A percentile compares a stretch with the other conserved stretches of the same genome.
Evolutionary conservation across 306 rosid genomes (phyloP).

Genomic region (Acacia confusa): DNA sequence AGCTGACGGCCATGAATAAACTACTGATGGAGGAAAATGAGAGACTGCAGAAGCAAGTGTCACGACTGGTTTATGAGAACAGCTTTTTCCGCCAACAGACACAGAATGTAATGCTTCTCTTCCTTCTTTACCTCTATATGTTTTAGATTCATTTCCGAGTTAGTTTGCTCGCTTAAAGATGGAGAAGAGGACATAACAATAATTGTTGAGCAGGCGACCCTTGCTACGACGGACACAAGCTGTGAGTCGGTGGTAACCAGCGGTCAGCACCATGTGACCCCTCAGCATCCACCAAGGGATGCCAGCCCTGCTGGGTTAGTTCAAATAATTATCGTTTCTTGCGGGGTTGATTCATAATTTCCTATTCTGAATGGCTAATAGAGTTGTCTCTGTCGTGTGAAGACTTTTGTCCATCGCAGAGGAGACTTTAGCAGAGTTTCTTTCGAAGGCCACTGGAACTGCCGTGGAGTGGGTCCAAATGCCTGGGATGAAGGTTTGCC

Average conservation of each 20-base stretch:
- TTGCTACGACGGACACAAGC: constrained; percentile 90
- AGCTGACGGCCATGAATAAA: constrained; percentile 94
- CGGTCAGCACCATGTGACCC: constrained; percentile 87
- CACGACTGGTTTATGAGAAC: constrained; percentile 90
- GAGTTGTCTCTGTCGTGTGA: constrained; percentile 34
- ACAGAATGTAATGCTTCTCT: constrained; percentile 60
- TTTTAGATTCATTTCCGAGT: background rate
- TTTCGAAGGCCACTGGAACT: constrained; percentile 99
- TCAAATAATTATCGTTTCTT: background rate
- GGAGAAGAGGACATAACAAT: background rate
- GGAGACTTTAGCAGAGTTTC: constrained; percentile 99
- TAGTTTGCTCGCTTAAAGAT: background rate
- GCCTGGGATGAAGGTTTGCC: constrained; percentile 99
- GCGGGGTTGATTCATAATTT: constrained; percentile 22
- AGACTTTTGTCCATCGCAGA: constrained; percentile 99
- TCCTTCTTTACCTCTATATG: background rate
- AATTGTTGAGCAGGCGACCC: constrained; percentile 48
- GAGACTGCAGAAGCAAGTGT: constrained; percentile 95
- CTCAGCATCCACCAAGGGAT: constrained; percentile 99
- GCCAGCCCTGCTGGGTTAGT: constrained; percentile 99
- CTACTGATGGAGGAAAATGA: constrained; percentile 98
- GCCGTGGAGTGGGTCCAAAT: constrained; percentile 99
- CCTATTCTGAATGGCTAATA: constrained; percentile 29
- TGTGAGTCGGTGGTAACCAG: constrained; percentile 96
- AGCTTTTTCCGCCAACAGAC: constrained; percentile 93